Conservation (phyloP, 2,329 filamentous ascomycete species). For the Blastomyces silverae region DNA sequence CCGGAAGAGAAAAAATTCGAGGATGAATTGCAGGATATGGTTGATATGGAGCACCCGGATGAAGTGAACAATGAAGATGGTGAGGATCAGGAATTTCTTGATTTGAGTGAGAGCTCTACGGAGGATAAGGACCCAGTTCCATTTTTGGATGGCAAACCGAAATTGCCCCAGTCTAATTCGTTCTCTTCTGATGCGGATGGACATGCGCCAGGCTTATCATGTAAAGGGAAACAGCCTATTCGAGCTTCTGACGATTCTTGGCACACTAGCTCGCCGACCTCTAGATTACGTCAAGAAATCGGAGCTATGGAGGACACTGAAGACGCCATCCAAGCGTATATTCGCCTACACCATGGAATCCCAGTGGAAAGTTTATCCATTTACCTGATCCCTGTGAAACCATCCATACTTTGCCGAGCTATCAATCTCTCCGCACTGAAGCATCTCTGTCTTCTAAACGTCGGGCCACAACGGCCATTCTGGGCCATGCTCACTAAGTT, state of each 20-base stretch:
- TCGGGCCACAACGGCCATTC: constrained; percentile 55
- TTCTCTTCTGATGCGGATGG: background rate
- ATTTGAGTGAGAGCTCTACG: constrained; percentile 16
- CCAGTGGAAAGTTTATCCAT: constrained; percentile 51
- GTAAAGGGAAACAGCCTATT: constrained; percentile 18
- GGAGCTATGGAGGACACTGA: constrained; percentile 9
- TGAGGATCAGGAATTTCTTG: constrained; percentile 26
- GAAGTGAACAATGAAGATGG: constrained; percentile 25
- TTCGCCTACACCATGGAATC: constrained; percentile 53
- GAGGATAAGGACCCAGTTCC: constrained; percentile 3
- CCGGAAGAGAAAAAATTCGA: constrained; percentile 12
- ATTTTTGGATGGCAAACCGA: background rate
- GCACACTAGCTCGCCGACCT: no score
- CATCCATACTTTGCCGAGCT: constrained; percentile 51
- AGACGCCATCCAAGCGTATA: constrained; percentile 42
- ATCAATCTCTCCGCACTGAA: constrained; percentile 54
- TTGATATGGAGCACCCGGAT: constrained; percentile 32
- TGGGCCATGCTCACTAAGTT: constrained; percentile 54
- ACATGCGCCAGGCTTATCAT: background rate
- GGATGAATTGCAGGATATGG: constrained; percentile 21
- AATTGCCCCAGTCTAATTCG: background rate
- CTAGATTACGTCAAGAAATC: background rate
- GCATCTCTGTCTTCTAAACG: constrained; percentile 56
- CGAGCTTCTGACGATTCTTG: background rate
- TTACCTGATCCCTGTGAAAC: constrained; percentile 55